A percentile compares a stretch with the other conserved stretches of the same genome.
Conservation (phyloP, 2,329 filamentous ascomycete species). For the Hypocreales sp. region DNA sequence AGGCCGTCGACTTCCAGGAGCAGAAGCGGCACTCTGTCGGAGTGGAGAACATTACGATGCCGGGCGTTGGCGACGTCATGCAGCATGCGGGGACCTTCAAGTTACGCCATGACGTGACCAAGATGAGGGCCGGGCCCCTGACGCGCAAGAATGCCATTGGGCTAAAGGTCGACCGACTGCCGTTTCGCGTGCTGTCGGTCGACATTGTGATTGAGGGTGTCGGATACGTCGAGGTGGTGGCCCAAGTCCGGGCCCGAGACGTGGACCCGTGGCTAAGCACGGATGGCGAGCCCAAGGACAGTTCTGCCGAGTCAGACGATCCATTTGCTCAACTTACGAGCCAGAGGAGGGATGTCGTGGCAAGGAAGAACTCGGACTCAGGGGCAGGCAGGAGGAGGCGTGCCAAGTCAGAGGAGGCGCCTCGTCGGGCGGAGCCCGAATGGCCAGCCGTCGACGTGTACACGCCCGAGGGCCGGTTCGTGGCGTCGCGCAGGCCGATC, state of each 20-base stretch:
- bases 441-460: constrained; percentile 74
- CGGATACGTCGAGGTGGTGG: constrained; percentile 81
- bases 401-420: too few species aligned
- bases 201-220: constrained; percentile 87
- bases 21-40: constrained; percentile 40
- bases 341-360: constrained; percentile 11
- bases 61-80: constrained; percentile 41
- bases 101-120: constrained; percentile 73
- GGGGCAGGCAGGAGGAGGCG: too few species aligned
- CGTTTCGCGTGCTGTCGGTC: constrained; percentile 63
- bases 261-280: constrained; percentile 7
- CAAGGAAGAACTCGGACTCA: too few species aligned
- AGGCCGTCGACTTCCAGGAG: constrained; percentile 59
- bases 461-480: constrained; percentile 67
- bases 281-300: constrained; percentile 4
- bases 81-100: constrained; percentile 58
- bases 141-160: constrained; percentile 47
- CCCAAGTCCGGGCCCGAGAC: constrained; percentile 55
- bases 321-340: constrained; percentile 12
- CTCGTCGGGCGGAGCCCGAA: too few species aligned
- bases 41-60: constrained; percentile 47
- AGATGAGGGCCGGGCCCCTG: constrained; percentile 56
- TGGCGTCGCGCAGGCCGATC: constrained; percentile 52
- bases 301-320: neutral
- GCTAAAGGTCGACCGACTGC: constrained; percentile 51